Evolutionary conservation across 2,329 filamentous ascomycete genomes (phyloP), one percentile per base, ranked within the genome.

Genomic region (Xylaria sp.): DNA sequence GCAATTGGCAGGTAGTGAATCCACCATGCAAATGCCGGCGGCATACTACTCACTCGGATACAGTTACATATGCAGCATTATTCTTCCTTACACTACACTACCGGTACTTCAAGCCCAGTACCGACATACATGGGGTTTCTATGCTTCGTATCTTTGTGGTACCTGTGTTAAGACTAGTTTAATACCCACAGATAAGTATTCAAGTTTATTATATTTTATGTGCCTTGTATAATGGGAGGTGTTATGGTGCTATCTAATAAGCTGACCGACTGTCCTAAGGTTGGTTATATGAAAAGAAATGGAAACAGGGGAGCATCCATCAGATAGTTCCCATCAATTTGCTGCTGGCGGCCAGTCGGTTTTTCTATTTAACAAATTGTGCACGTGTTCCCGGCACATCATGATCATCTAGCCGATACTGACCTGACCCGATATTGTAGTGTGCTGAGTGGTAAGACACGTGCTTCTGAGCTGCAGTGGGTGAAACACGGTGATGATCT

Each of bases 21-120:
- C 62, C 62, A 37, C 63, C 27, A 60, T 29, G 65, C 23, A 63
- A 66, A 54, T 66, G 66, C 63, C 62, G 66, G 51, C 51, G 61
- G 66, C 51, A 60, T 23, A 42, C 21, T 25, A 44, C 35, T 29
- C 23, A 23, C 32, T 35, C 44, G 44, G n/a, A 47, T 18, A 18
- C 6, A 47, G 40, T 35, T 37, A 55, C 18, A 40, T 37, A 55
- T n/a, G 13, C n/a, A 5, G 40, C 18, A n/a, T n/a, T n/a, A n/a
- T n/a, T n/a, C n/a, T n/a, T 44, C 13, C 2, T 44, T n/a, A 44
- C 18, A 4, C 18, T n/a, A 44, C n/a, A n/a, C 40, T 44, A 3
- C 5, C 18, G 16, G 12, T 18, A 18, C 37, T 44, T 58, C 35
- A 12, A 40, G n/a, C n/a, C 40, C 32, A 25, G 13, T 40, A 57